Base-by-base conservation (phyloP, 208 protist genomes). In the Leishmania turanica region DNA sequence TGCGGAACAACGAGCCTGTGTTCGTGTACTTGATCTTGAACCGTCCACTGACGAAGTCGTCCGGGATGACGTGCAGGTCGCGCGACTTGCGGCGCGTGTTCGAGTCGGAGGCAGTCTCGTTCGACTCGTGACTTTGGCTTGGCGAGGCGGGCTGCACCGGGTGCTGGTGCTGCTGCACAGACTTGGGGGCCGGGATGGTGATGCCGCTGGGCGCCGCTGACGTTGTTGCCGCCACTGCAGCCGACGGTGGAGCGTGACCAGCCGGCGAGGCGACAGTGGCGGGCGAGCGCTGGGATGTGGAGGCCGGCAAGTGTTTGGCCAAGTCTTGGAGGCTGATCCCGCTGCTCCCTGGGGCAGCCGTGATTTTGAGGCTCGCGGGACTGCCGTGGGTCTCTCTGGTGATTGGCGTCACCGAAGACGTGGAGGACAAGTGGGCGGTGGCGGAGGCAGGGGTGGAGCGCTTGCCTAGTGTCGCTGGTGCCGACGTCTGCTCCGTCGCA, bases 11-110 rank as follows among this genome's bases (percentile, higher is more conserved):
- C 64, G 66, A 66, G 53, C 65, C 84, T 15, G 82, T 70, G 80
- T 93, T 87, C 19, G 71, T 82, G 82, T 84, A 82, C 56, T 62
- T 86, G 64, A 93, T 72, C 37, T 70, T 72, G 53, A 91, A 54
- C 40, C 84, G 78, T 2, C 90, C 90, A 45, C 84, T 86, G 24
- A 93, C 62, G 66, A 90, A 93, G 51, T 88, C 85, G n/a, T 90
- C 84, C 1, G 90, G 90, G 53, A 93, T 91, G 37, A 83, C 81
- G 37, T 75, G 40, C 13, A 71, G 24, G 4, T 70, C 74, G 42
- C 77, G 78, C 56, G 56, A 37, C 78, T 79, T 84, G 66, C 78
- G 70, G 42, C 60, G 11, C 45, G 42, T 34, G 31, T 27, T 31
- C 13, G 47, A 68, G 24, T 24, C 31, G 34, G 77, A 47, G 9